Evolutionary conservation across 2,329 filamentous ascomycete species (phyloP), one percentile per base, ranked within the genome.

Genomic region (Metarhizium humberi): DNA sequence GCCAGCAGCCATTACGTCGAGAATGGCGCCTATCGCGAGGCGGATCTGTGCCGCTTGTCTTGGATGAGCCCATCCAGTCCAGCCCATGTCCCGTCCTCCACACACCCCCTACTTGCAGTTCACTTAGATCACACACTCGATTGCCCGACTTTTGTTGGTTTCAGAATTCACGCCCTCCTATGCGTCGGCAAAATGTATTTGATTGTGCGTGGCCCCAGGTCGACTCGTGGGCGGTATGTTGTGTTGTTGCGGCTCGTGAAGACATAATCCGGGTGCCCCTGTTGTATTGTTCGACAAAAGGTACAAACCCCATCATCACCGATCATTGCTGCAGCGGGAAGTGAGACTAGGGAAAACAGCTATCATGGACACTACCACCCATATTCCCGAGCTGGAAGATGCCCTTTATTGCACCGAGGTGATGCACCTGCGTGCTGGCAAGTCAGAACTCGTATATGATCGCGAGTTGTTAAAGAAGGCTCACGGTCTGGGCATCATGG

Each of bases 391-490:
- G 57, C 66, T 76, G 48, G 65, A 64, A 62, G 71, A 76, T 47
- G 62, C 61, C 53, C 67, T 68, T 34, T 78, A 75, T 57, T 60
- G 67, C 52, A 60, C 63, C 54, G 63, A 73, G 30, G 76, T 78
- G 7, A 63, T 79, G 32, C 64, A 63, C 34, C 59, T 71, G 13
- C 54, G 66, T 18, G 53, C 58, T 29, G 67, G 63, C 56, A 62
- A 63, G 43, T 69, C 70, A 8, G 76, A 78, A 59, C 63, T 63
- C 7, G 67, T 71, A 42, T 56, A 75, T 25, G 74, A 78, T 46
- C 62, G 67, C 16, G 65, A 71, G 47, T 58, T 73, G 6, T 54
- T 69, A 42, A 64, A 66, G 40, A 69, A 65, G 51, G 72, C 72
- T 40, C 67, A 64, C 54, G 63, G 64, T 13, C 61, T 72, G 34